Evolutionary conservation across 192 early-diverging fungal species (phyloP).

Genomic region (Dissophora ornata): DNA sequence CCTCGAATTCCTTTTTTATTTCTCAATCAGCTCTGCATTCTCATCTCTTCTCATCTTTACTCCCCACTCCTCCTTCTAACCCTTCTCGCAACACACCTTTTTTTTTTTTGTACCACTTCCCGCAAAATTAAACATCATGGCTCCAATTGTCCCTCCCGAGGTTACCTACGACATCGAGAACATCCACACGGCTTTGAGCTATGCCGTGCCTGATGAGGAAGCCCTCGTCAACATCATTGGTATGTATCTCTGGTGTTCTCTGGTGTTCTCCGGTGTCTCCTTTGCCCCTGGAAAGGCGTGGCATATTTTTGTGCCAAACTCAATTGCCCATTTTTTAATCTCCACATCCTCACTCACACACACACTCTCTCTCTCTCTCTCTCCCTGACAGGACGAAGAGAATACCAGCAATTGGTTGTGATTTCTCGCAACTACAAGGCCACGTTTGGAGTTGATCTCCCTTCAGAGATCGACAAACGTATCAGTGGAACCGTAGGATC

Average conservation of each 20-base stretch:
- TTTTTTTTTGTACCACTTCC: too few relatives aligned
- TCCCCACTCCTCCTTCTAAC: slow-evolving; percentile 5
- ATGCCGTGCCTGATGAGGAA: slow-evolving; percentile 34
- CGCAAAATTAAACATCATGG: too few relatives aligned
- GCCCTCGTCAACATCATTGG: slow-evolving; percentile 52
- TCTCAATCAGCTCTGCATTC: too few relatives aligned
- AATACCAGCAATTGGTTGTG: slow-evolving; percentile 38
- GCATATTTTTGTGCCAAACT: too few relatives aligned
- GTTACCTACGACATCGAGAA: slow-evolving; percentile 31
- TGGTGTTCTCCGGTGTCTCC: too few relatives aligned
- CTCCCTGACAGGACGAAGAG: slow-evolving; percentile 52
- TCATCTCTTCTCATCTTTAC: too few relatives aligned
- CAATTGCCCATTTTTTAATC: too few relatives aligned
- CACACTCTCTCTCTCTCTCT: too few relatives aligned
- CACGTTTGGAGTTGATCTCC: slow-evolving; percentile 22
- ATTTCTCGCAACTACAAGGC: slow-evolving; percentile 45
- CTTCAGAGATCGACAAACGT: slow-evolving; percentile 30
- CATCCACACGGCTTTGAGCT: slow-evolving; percentile 33
- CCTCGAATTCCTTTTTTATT: slow-evolving; percentile 1
- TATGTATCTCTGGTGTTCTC: background rate
- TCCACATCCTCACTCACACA: too few relatives aligned
- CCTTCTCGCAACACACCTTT: background rate
- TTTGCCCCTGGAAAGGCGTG: too few relatives aligned
- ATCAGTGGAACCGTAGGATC: slow-evolving; percentile 51
- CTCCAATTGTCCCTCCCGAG: slow-evolving; percentile 35